Evolutionary conservation across 1,284 basidiomycete genomes (phyloP).

Genomic region (Nidula niveotomentosa): DNA sequence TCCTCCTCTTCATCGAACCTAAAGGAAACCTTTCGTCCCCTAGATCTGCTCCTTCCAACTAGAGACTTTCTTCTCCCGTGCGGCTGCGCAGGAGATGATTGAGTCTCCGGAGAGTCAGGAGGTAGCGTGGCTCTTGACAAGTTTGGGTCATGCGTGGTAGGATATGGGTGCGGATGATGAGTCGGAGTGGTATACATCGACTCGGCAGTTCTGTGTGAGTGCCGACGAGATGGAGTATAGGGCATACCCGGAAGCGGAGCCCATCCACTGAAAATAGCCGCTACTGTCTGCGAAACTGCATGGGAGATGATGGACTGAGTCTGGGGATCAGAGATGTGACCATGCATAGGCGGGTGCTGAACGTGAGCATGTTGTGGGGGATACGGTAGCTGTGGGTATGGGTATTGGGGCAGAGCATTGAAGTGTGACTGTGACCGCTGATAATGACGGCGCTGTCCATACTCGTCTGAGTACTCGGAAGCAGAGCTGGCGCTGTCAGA

Average conservation of each 20-base stretch:
- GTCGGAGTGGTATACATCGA: slow-evolving; percentile 34
- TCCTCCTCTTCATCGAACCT: not conserved
- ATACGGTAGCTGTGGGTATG: slow-evolving; percentile 12
- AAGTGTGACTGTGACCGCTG: slow-evolving; percentile 11
- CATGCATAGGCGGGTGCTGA: slow-evolving; percentile 15
- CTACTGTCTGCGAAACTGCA: slow-evolving; percentile 36
- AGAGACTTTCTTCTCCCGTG: slow-evolving; percentile 23
- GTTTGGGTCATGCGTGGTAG: slow-evolving; percentile 36
- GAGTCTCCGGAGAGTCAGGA: slow-evolving; percentile 41
- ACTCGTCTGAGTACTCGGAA: slow-evolving; percentile 6
- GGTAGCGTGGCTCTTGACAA: slow-evolving; percentile 44
- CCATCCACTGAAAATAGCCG: slow-evolving; percentile 25
- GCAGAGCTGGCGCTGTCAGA: slow-evolving; percentile 5
- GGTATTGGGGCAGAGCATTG: slow-evolving; percentile 12
- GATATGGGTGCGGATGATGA: slow-evolving; percentile 35
- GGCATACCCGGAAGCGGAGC: slow-evolving; percentile 21
- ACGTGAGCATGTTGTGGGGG: slow-evolving; percentile 12
- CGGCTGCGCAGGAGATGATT: slow-evolving; percentile 24
- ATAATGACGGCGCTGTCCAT: slow-evolving; percentile 5
- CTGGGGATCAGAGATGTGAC: slow-evolving; percentile 29
- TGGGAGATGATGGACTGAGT: slow-evolving; percentile 34
- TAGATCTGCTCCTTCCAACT: slow-evolving; percentile 32
- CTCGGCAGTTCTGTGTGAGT: slow-evolving; percentile 7
- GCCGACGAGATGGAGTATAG: slow-evolving; percentile 24
- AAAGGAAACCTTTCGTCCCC: slow-evolving; percentile 3